Base-by-base conservation (phyloP, 306 rosid species). In the Pyrus communis region DNA sequence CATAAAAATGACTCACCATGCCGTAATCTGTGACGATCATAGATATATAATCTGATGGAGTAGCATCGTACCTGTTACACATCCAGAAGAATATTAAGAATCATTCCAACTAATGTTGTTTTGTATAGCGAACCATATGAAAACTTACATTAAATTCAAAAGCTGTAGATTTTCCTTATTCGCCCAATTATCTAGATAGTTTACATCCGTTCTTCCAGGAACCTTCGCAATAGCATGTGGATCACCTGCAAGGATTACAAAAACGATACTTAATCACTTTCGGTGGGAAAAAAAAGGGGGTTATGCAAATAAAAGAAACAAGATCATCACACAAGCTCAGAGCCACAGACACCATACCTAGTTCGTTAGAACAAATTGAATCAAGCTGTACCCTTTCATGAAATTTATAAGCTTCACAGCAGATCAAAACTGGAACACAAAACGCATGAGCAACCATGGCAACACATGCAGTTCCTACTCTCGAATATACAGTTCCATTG, bases 361-460 rank as follows among this genome's bases (percentile, higher is more conserved):
- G 84, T 80, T 93, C 98, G 13, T 93, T 93, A 57, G 83, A 91
- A 84, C 98, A 91, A 71, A 93, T 87, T 8, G 98, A 91, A 84
- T 91, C 98, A 81, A 93, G 98, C 79, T 87, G 98, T 71, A 93
- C 98, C 82, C 98, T 88, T 86, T 93, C 97, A 65, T 93, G 97
- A 87, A 93, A 93, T 74, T 93, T 93, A 76, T 91, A 93, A 52
- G 97, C 91, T 87, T 91, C 98, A 54, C 98, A 93, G 84, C 98
- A 91, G 75, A 93, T 80, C 83, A 93, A 85, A 64, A 91, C 98
- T 12, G 98, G 98, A 79, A 91, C 87, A 57, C 68, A 84, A 82
- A 93, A 91, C 65, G 90, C 88, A 79, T 91, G 86, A 84, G 96
- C 98, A 70, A 93, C 96, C 97, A 93, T 91, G 68, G 98, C 96